A percentile compares a stretch with the other conserved stretches of the same genome.
Conservation (phyloP, 2,329 filamentous ascomycete species). For the Botryotinia globosa region DNA sequence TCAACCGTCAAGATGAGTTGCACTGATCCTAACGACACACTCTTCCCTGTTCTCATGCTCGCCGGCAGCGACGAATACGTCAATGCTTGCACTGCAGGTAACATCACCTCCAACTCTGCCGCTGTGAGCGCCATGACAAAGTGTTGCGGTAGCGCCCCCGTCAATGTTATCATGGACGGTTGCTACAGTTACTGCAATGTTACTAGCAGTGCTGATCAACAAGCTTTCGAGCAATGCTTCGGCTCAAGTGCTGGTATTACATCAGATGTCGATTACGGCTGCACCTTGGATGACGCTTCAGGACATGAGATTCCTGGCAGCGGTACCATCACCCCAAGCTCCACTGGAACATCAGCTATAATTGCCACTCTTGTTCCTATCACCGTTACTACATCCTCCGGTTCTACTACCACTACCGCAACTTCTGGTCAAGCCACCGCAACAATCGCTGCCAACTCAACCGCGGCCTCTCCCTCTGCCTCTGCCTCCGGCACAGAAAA, state of each 20-base stretch:
- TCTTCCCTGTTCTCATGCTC: not conserved
- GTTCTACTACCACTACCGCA: not conserved
- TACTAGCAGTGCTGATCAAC: conserved; percentile 16
- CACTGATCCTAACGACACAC: not conserved
- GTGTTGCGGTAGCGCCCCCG: conserved; percentile 14
- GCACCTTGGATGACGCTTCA: conserved; percentile 1
- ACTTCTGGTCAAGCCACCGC: not conserved
- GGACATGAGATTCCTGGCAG: not conserved
- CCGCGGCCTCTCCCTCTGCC: too few relatives aligned
- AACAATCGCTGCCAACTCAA: not conserved
- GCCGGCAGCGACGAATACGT: not conserved
- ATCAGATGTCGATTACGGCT: not conserved
- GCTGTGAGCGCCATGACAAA: not conserved
- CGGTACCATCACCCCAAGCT: conserved; percentile 11
- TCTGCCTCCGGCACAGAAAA: not conserved
- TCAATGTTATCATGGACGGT: conserved; percentile 2
- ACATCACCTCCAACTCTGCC: conserved; percentile 15
- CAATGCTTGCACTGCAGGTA: conserved; percentile 14
- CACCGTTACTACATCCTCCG: conserved; percentile 4
- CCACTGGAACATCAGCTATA: not conserved
- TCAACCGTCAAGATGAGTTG: conserved; percentile 13
- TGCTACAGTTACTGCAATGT: conserved; percentile 21
- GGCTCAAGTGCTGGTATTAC: not conserved
- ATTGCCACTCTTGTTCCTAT: not conserved
- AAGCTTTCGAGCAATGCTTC: conserved; percentile 2